Evolutionary conservation across 495 filamentous ascomycete genomes (phyloP).

Genomic region (Trichocladium antarcticum): DNA sequence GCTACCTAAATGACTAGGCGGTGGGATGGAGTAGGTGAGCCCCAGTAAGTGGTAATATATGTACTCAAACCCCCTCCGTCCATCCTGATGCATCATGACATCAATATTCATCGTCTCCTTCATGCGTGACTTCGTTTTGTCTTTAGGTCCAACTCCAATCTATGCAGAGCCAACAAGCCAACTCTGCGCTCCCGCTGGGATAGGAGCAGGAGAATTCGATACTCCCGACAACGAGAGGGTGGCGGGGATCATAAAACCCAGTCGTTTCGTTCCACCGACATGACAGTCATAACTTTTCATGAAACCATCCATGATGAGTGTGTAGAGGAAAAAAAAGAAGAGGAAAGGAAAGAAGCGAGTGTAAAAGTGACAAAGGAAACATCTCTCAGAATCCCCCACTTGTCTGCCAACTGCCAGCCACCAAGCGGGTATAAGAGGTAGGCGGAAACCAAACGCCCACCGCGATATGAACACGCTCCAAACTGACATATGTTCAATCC

Average conservation of each 20-base stretch:
- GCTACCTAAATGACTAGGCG: no score
- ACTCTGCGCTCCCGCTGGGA: background rate
- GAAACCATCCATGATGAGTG: constrained; percentile 3
- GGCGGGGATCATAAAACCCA: background rate
- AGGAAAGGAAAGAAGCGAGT: background rate
- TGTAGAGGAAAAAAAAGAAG: background rate
- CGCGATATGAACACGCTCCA: constrained; percentile 13
- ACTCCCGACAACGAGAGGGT: background rate
- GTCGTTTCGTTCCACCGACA: constrained; percentile 3
- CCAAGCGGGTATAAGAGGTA: constrained; percentile 1
- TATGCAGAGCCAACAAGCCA: background rate
- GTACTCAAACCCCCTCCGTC: background rate
- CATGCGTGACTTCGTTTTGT: constrained; percentile 8
- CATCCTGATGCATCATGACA: background rate
- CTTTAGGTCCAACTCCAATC: constrained; percentile 8
- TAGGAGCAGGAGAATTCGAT: background rate
- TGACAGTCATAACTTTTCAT: constrained; percentile 7
- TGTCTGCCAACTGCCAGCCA: background rate
- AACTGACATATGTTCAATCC: constrained; percentile 15
- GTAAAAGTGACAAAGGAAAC: constrained; percentile 4
- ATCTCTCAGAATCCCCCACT: background rate
- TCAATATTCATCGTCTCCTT: constrained; percentile 1
- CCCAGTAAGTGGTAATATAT: background rate
- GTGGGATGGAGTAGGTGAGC: background rate
- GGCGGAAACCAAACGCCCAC: constrained; percentile 2